phyloP scores from a whole-genome alignment of 768 basidiomycete genomes.

The Boletus rubescentipes region DNA sequence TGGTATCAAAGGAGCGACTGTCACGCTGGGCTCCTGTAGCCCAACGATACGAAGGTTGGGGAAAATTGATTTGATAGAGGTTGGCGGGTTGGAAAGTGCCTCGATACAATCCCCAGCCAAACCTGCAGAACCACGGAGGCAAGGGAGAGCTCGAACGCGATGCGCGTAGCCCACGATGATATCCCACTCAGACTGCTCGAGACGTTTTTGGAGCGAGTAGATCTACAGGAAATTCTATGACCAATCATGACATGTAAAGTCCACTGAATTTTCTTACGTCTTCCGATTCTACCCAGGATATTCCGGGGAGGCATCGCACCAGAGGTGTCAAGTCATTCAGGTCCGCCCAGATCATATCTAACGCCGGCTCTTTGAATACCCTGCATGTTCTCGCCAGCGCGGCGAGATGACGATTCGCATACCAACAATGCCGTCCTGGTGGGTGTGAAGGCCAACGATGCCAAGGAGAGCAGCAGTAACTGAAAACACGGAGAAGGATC shows the following conservation, averaged over 20 bases:
- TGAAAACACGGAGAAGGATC: conserved; percentile 9
- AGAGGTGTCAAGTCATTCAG: conserved; percentile 9
- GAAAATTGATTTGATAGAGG: neutral
- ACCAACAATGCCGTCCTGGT: neutral
- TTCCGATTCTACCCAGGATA: neutral
- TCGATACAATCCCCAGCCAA: neutral
- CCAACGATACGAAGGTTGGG: conserved; percentile 9
- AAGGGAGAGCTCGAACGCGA: conserved; percentile 10
- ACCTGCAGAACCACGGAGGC: neutral
- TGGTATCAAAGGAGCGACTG: conserved; percentile 2
- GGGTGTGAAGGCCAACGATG: neutral
- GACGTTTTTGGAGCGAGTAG: neutral
- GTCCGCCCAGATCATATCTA: neutral
- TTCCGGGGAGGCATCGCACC: conserved; percentile 4
- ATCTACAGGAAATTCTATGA: neutral
- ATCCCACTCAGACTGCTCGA: conserved; percentile 5
- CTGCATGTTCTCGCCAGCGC: conserved; percentile 10
- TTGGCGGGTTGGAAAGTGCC: neutral
- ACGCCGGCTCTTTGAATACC: conserved; percentile 4
- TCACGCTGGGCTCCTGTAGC: neutral
- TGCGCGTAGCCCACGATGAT: conserved; percentile 7
- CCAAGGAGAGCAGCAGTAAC: neutral
- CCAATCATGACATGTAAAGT: neutral
- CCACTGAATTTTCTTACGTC: conserved; percentile 1
- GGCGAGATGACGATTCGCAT: neutral